Evolutionary conservation across 1,284 basidiomycete genomes (phyloP).

Genomic region (Neonothopanus nambi): DNA sequence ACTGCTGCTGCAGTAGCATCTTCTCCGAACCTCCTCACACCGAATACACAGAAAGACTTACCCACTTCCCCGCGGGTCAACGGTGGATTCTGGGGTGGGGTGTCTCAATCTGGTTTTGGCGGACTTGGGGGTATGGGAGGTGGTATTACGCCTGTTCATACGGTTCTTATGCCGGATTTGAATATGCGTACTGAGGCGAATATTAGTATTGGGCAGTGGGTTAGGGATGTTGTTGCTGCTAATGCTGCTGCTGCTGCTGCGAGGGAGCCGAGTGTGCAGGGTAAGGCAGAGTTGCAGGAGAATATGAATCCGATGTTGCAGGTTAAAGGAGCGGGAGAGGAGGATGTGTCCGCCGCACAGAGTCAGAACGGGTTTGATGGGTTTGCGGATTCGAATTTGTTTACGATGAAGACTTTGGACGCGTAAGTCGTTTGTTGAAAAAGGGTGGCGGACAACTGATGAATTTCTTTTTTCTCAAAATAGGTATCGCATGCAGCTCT

Average conservation of each 20-base stretch:
- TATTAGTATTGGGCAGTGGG: slow-evolving; percentile 14
- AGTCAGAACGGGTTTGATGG: slow-evolving; percentile 51
- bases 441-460: too few relatives aligned
- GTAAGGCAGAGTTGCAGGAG: slow-evolving; percentile 62
- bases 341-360: slow-evolving; percentile 31
- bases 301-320: slow-evolving; percentile 84
- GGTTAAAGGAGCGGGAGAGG: too few relatives aligned
- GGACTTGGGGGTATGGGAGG: slow-evolving; percentile 55
- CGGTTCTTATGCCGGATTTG: slow-evolving; percentile 71
- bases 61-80: slow-evolving; percentile 57
- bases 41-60: slow-evolving; percentile 85
- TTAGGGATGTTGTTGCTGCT: slow-evolving; percentile 15
- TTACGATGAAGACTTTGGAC: slow-evolving; percentile 83
- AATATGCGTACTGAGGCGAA: slow-evolving; percentile 1
- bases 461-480: too few relatives aligned
- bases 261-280: slow-evolving; percentile 8
- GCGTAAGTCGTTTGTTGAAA: slow-evolving; percentile 48
- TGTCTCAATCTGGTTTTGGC: slow-evolving; percentile 31
- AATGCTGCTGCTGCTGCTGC: slow-evolving; percentile 13
- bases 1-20: slow-evolving; percentile 22
- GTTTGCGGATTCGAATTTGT: slow-evolving; percentile 76
- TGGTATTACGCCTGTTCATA: slow-evolving; percentile 78
- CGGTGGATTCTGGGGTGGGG: slow-evolving; percentile 77
- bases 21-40: slow-evolving; percentile 49
- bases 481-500: slow-evolving; percentile 81